Evolutionary conservation across 345 rosid species (phyloP), one percentile per base, ranked within the genome.

Genomic region (Acer campestre): DNA sequence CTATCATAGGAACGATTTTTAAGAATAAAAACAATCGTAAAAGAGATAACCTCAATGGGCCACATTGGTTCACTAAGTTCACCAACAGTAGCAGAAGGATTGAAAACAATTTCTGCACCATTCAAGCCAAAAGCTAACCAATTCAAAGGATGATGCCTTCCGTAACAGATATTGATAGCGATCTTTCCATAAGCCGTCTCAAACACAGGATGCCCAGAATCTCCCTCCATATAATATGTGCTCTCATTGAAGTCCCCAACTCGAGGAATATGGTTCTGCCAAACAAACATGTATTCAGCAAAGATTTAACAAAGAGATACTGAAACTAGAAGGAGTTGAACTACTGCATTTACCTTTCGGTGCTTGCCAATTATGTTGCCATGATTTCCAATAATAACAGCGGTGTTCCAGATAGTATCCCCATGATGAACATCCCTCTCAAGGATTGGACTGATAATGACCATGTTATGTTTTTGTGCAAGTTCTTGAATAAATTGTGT

Each of bases 11-110:
- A 58, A 46, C 11, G 31, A 48, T 40, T 51, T 38, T 51, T 14
- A 17, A 59, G 31, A 65, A 48, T 4, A 59, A 70, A 42, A 31
- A 61, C 51, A 63, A 49, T 35, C 0, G 12, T 66, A 11, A 44
- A 31, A 78, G 22, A 63, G 46, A 29, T 67, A 77, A 95, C 99
- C 97, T 95, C 99, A 63, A 95, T 85, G 22, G 99, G 97, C 99
- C 99, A 95, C 99, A 95, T 94, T 70, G 99, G 99, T 87, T 95
- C 97, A 68, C 98, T 94, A 73, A 95, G 97, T 86, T 84, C 93
- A 81, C 98, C 99, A 29, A 94, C 99, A 20, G 99, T 95, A 25
- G 99, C 99, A 35, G 99, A 94, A 84, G 99, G 98, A 81, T 95
- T 95, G 85, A 95, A 95, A 71, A 95, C 99, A 79, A 95, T 95